phyloP scores from a whole-genome alignment of 441 rosid species.

The Isatis lusitanica region DNA sequence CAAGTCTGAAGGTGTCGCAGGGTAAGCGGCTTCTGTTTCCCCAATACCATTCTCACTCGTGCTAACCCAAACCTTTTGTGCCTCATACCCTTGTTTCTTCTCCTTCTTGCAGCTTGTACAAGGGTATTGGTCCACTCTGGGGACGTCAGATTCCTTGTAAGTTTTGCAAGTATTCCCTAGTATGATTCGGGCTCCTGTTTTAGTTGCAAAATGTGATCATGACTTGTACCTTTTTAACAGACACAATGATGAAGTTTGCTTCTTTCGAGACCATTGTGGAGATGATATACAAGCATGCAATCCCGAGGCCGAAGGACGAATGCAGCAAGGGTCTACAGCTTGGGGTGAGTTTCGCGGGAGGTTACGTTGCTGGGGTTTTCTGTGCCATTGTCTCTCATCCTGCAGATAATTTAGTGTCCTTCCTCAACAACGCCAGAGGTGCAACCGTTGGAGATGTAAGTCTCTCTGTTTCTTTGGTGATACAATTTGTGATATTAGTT shows the following conservation, averaged over 20 bases:
- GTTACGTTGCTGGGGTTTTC: conserved; percentile 91
- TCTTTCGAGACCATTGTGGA: conserved; percentile 96
- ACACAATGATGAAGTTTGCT: conserved; percentile 99
- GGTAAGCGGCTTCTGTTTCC: conserved; percentile 72
- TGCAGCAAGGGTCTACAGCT: conserved; percentile 90
- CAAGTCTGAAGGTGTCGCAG: conserved; percentile 83
- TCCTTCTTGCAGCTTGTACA: conserved; percentile 70
- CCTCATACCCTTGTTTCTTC: not conserved
- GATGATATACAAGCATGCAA: conserved; percentile 83
- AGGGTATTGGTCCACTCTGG: conserved; percentile 98
- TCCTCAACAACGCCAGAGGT: conserved; percentile 98
- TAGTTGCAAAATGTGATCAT: not conserved
- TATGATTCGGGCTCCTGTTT: conserved; percentile 60
- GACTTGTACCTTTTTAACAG: conserved; percentile 40
- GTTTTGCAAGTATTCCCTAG: conserved; percentile 42
- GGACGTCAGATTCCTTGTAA: conserved; percentile 99
- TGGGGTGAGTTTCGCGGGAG: conserved; percentile 96
- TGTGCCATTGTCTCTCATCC: conserved; percentile 98
- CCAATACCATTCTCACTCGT: not conserved
- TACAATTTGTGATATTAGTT: not conserved
- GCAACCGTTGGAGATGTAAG: conserved; percentile 99
- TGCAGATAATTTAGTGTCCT: conserved; percentile 98
- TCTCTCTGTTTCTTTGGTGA: conserved; percentile 27
- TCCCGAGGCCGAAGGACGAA: conserved; percentile 83
- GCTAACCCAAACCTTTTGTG: not conserved